Base-by-base conservation (phyloP, 2,329 filamentous ascomycete genomes). In the Pestalotiopsis sp. region DNA sequence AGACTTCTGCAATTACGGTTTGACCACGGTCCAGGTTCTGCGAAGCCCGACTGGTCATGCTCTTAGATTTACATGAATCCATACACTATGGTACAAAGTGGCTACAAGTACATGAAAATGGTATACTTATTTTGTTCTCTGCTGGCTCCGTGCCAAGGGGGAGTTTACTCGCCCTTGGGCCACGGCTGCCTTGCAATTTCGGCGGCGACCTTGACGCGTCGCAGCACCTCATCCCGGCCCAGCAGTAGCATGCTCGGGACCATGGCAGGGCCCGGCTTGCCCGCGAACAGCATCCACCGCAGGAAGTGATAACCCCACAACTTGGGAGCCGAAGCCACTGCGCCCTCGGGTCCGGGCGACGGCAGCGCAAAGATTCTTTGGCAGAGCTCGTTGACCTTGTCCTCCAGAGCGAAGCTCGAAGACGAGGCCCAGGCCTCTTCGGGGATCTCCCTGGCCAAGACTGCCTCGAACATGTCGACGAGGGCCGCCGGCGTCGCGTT, bases 231-330 rank as follows among this genome's bases (percentile, higher is more conserved):
- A 20, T 71, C 72, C 69, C 70, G 73, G 25, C 76, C 76, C 5
- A 79, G 67, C 3, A 78, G 41, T 61, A 45, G 72, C 72, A 79
- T 73, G 65, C 68, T 73, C 4, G 68, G 69, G 17, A 74, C 63
- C 38, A 77, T 31, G 20, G 70, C 68, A 41, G 76, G 74, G 3
- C 77, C 77, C 3, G 72, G 67, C 36, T 65, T 41, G 41, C 67
- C 68, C 25, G 73, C 77, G 11, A 57, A 69, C 3, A 79, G 4
- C 23, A 76, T 68, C 77, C 77, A 79, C 31, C 77, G 73, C 56
- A 78, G 66, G 45, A 77, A 69, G 23, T 73, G 71, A 70, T 73
- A 77, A 7, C 77, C 77, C 73, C 74, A 76, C 38, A 39, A 23
- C 41, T 72, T 58, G 27, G 66, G 13, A 36, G 45, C n/a, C 45